These are phyloP conservation scores for Xylaria sp. DNA, from an alignment of 495 filamentous ascomycete species.

Conservation along the genomic window DNA sequence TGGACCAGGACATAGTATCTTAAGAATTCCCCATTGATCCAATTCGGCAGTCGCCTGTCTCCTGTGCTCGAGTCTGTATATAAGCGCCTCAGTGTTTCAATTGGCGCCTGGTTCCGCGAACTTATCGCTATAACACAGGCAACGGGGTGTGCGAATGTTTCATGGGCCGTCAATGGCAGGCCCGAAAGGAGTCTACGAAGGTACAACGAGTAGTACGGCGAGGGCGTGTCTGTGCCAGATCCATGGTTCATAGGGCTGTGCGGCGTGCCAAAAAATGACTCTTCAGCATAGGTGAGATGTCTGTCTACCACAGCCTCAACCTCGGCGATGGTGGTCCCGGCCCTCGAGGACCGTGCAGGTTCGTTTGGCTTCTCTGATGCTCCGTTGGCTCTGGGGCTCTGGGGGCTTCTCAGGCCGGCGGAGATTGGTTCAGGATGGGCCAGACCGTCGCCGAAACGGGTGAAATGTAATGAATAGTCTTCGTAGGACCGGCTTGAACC, in stretches of 20 bases:
- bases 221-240: slow-evolving; percentile 50
- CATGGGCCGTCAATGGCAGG: slow-evolving; percentile 76
- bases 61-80: slow-evolving; percentile 79
- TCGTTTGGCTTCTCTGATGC: slow-evolving; percentile 30
- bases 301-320: slow-evolving; percentile 61
- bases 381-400: slow-evolving; percentile 37
- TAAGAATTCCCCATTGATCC: slow-evolving; percentile 87
- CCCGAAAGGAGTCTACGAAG: slow-evolving; percentile 83
- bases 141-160: slow-evolving; percentile 93
- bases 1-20: slow-evolving; percentile 98
- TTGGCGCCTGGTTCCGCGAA: slow-evolving; percentile 78
- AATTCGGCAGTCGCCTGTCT: slow-evolving; percentile 70
- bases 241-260: slow-evolving; percentile 48
- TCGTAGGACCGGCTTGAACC: slow-evolving; percentile 84
- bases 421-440: slow-evolving; percentile 54
- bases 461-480: slow-evolving; percentile 88
- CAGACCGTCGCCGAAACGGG: slow-evolving; percentile 67
- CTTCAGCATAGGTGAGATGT: slow-evolving; percentile 60
- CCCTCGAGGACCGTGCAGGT: slow-evolving; percentile 25
- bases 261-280: slow-evolving; percentile 49
- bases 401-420: slow-evolving; percentile 43
- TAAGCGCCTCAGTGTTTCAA: slow-evolving; percentile 81
- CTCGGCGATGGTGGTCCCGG: slow-evolving; percentile 38
- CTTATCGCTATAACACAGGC: slow-evolving; percentile 96
- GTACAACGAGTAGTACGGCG: slow-evolving; percentile 80